Base-by-base conservation (phyloP, 441 rosid genomes). In the Dalechampia spathulata region DNA sequence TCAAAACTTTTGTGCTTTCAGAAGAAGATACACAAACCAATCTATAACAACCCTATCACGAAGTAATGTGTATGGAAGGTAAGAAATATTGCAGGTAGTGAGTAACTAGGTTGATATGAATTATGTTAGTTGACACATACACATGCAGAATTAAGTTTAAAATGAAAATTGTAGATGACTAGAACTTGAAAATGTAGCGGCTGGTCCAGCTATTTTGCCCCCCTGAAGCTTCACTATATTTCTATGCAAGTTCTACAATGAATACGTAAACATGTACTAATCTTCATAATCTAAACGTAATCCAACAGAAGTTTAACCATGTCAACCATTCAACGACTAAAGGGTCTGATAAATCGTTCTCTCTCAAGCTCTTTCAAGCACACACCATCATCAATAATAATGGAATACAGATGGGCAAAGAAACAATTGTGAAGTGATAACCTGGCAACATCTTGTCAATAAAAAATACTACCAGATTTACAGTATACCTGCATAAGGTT, bases 361-460 rank as follows among this genome's bases (percentile, higher is more conserved):
- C 34, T 17, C 41, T 21, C 6, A 63, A 36, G 38, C 57, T n/a
- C 22, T 16, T 63, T 55, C 45, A 50, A 4, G 44, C 7, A 36
- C 16, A 38, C 32, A 22, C 1, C 23, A 48, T 1, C 30, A 44
- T 12, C 17, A 52, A 45, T 37, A 6, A 17, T 27, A 17, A 38
- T 40, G 14, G 37, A 19, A 37, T 8, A 16, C 22, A 43, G 19
- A 8, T 19, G 42, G 11, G 44, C 14, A 8, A 51, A 17, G 20
- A 20, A 49, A 28, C 21, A 25, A 42, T 10, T 20, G 17, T 45
- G 48, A 62, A 57, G 44, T 34, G 46, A 86, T 60, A 46, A 93
- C 99, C 97, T 74, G 96, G 96, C 67, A 87, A 63, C 60, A 87
- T 90, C 76, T 81, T 83, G 80, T 93, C 96, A 34, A 90, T 16